Conservation (phyloP, 2,329 filamentous ascomycete species). For the Neocatenulostroma microsporum region DNA sequence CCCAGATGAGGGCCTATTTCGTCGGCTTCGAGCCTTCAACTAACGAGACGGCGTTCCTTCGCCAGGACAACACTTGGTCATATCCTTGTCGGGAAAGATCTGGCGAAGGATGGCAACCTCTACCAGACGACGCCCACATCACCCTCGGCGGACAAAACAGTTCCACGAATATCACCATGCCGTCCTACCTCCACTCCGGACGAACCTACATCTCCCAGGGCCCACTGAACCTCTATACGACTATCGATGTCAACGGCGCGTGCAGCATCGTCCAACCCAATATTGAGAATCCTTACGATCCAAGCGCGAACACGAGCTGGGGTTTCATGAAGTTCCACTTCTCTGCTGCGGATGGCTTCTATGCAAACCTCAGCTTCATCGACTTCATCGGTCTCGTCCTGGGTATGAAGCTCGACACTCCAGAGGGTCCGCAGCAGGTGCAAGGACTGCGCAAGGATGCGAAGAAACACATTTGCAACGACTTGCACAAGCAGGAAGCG, state of each 20-base stretch:
- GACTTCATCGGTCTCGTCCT: conserved; percentile 34
- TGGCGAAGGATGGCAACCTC: no score
- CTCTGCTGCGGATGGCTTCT: conserved; percentile 35
- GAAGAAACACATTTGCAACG: conserved; percentile 46
- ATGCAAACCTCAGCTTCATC: conserved; percentile 27
- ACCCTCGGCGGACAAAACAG: conserved; percentile 32
- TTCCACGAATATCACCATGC: conserved; percentile 34
- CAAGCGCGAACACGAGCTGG: conserved; percentile 20
- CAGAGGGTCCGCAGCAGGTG: conserved; percentile 28
- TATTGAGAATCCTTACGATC: background rate
- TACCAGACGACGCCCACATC: no score
- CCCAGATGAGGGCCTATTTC: no score
- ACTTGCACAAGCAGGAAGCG: conserved; percentile 44
- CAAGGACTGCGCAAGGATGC: conserved; percentile 53
- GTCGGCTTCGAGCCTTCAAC: no score
- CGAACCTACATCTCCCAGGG: conserved; percentile 43
- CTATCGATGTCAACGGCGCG: background rate
- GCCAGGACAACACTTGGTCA: no score
- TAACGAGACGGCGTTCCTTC: no score
- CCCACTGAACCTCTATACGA: conserved; percentile 37
- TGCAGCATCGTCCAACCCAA: background rate
- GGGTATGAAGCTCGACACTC: conserved; percentile 42
- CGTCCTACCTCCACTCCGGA: conserved; percentile 35
- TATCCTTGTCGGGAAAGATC: no score
- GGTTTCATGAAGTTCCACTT: conserved; percentile 36